phyloP scores from a whole-genome alignment of 345 rosid species.

The Cardiospermum halicacabum region DNA sequence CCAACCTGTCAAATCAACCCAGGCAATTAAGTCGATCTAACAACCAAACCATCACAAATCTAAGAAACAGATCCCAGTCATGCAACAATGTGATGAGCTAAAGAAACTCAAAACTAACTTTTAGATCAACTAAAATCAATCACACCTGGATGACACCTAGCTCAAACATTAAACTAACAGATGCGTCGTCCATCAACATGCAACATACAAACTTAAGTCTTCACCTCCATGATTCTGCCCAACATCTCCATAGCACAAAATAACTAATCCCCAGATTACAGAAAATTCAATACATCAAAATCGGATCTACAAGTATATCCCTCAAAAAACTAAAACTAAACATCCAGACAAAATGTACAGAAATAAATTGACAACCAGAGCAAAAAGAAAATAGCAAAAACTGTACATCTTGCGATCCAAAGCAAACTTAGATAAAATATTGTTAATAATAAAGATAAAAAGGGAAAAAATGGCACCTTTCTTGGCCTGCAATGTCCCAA shows the following conservation, averaged over 20 bases:
- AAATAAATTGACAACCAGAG: conserved; percentile 17
- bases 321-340: conserved; percentile 8
- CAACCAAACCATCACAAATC: not conserved
- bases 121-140: conserved; percentile 9
- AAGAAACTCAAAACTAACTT: not conserved
- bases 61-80: not conserved
- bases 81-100: not conserved
- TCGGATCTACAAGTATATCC: not conserved
- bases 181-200: not conserved
- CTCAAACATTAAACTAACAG: not conserved
- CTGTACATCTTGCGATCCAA: not conserved
- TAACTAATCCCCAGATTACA: not conserved
- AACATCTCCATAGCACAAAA: not conserved
- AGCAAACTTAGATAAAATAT: conserved; percentile 13
- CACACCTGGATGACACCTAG: not conserved
- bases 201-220: not conserved
- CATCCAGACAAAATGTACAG: conserved; percentile 12
- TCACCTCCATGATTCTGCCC: not conserved
- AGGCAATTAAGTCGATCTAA: conserved; percentile 1
- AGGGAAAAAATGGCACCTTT: conserved; percentile 31
- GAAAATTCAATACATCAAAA: not conserved
- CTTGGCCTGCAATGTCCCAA: conserved; percentile 83
- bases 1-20: not conserved
- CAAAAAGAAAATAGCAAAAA: not conserved
- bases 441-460: conserved; percentile 9